Percentiles rank a stretch among this genome's conserved stretches.
Conservation (phyloP, 495 filamentous ascomycete genomes). For the Talaromyces wortmannii region DNA sequence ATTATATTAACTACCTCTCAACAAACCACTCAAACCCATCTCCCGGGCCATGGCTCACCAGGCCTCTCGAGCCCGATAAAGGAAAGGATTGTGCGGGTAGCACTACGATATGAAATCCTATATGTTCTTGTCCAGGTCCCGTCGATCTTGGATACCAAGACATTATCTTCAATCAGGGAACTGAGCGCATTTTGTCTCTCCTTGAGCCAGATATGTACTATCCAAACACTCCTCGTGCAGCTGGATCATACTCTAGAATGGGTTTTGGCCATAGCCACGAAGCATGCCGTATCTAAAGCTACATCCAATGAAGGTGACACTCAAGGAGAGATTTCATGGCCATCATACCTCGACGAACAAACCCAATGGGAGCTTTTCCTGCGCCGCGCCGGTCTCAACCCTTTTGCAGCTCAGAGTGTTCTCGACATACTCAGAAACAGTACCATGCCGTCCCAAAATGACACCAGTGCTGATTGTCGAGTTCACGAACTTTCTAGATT, state of each 20-base stretch:
- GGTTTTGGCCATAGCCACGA: slow-evolving; percentile 24
- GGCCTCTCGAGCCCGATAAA: slow-evolving; percentile 39
- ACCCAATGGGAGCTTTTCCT: slow-evolving; percentile 72
- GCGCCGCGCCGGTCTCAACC: slow-evolving; percentile 67
- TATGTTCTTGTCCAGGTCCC: slow-evolving; percentile 52
- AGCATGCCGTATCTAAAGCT: slow-evolving; percentile 18
- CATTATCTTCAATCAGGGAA: not conserved
- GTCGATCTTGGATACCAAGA: not conserved
- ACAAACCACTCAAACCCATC: slow-evolving; percentile 60
- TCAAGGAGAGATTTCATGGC: not conserved
- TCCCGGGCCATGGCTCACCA: slow-evolving; percentile 43
- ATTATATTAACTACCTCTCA: slow-evolving; percentile 67
- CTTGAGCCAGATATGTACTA: not conserved
- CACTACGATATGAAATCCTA: slow-evolving; percentile 60
- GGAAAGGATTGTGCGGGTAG: slow-evolving; percentile 47
- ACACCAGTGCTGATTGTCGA: not conserved
- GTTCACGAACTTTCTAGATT: slow-evolving; percentile 5
- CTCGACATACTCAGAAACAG: slow-evolving; percentile 22
- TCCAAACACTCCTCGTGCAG: not conserved
- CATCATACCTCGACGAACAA: slow-evolving; percentile 31
- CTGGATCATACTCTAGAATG: slow-evolving; percentile 6
- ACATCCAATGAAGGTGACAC: not conserved
- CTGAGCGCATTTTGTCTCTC: slow-evolving; percentile 1
- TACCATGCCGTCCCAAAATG: not conserved
- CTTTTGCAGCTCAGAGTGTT: slow-evolving; percentile 70